Conservation (phyloP, 129 eudicot species). For the Centaurea solstitialis region DNA sequence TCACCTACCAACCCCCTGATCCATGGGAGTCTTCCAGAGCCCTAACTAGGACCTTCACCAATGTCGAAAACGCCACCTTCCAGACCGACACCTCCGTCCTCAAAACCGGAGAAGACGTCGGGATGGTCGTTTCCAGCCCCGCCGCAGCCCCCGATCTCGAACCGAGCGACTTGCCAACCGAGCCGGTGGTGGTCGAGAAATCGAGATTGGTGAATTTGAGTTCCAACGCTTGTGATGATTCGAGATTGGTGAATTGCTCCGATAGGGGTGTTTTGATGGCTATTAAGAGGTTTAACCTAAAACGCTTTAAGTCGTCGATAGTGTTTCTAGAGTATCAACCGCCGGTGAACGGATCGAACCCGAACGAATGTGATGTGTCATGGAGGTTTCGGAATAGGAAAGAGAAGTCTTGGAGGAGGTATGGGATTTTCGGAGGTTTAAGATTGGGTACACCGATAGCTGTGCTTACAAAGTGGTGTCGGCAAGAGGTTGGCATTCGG, state of each 20-base stretch:
- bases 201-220: slow-evolving; percentile 38
- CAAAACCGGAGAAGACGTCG: slow-evolving; percentile 80
- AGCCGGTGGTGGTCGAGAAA: slow-evolving; percentile 43
- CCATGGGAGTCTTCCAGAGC: slow-evolving; percentile 98
- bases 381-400: slow-evolving; percentile 92
- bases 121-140: slow-evolving; percentile 34
- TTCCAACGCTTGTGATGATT: slow-evolving; percentile 51
- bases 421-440: slow-evolving; percentile 94
- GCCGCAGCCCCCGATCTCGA: slow-evolving; percentile 38
- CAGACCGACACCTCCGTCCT: slow-evolving; percentile 72
- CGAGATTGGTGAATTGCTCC: slow-evolving; percentile 68
- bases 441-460: slow-evolving; percentile 61
- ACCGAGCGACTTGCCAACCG: slow-evolving; percentile 54
- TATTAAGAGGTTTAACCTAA: slow-evolving; percentile 76
- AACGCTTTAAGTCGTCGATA: slow-evolving; percentile 73
- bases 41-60: slow-evolving; percentile 74
- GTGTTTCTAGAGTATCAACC: slow-evolving; percentile 67
- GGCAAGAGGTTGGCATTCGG: slow-evolving; percentile 95
- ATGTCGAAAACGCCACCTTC: slow-evolving; percentile 85
- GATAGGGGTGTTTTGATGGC: slow-evolving; percentile 76
- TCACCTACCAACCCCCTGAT: slow-evolving; percentile 97
- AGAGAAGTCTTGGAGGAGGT: slow-evolving; percentile 97
- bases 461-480: slow-evolving; percentile 71
- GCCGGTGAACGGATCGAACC: slow-evolving; percentile 74
- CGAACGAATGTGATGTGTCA: slow-evolving; percentile 86